Conservation (phyloP, 192 early-diverging fungal species). For the Coemansia sp. region DNA sequence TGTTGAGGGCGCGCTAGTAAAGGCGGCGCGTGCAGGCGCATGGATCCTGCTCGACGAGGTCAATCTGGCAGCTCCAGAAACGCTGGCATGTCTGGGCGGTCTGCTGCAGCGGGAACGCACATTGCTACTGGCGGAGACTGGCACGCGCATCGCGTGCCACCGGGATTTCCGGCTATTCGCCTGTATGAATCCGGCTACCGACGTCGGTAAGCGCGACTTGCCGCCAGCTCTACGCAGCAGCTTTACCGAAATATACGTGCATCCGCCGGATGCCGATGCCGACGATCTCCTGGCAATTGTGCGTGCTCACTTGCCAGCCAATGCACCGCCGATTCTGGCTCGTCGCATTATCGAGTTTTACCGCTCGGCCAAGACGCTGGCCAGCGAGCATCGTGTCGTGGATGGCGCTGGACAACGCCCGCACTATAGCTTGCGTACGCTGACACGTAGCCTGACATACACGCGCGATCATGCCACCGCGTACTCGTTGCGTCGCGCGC, state of each 20-base stretch:
- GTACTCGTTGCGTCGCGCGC: slow-evolving; percentile 78
- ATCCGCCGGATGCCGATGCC: slow-evolving; percentile 76
- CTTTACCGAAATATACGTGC: slow-evolving; percentile 95
- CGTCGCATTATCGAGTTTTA: slow-evolving; percentile 81
- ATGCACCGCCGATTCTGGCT: slow-evolving; percentile 29
- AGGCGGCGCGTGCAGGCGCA: slow-evolving; percentile 84
- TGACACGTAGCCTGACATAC: slow-evolving; percentile 85
- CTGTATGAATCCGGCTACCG: slow-evolving; percentile 99
- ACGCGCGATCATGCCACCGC: slow-evolving; percentile 63
- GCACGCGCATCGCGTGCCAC: slow-evolving; percentile 86
- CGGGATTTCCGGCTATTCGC: slow-evolving; percentile 92
- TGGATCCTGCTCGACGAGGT: slow-evolving; percentile 99
- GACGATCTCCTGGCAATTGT: slow-evolving; percentile 85
- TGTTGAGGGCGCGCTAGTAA: slow-evolving; percentile 89
- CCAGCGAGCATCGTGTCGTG: slow-evolving; percentile 68
- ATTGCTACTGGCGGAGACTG: slow-evolving; percentile 86
- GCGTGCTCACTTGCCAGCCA: slow-evolving; percentile 65
- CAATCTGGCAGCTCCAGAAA: slow-evolving; percentile 95
- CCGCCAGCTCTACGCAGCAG: slow-evolving; percentile 86
- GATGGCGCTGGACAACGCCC: slow-evolving; percentile 88
- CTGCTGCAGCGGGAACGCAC: slow-evolving; percentile 83
- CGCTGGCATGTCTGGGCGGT: slow-evolving; percentile 86
- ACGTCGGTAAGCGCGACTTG: slow-evolving; percentile 95
- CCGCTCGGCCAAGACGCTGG: slow-evolving; percentile 65
- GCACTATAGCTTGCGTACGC: slow-evolving; percentile 90